phyloP scores from a whole-genome alignment of 2,329 filamentous ascomycete genomes.

The Fusarium marasasianum region DNA sequence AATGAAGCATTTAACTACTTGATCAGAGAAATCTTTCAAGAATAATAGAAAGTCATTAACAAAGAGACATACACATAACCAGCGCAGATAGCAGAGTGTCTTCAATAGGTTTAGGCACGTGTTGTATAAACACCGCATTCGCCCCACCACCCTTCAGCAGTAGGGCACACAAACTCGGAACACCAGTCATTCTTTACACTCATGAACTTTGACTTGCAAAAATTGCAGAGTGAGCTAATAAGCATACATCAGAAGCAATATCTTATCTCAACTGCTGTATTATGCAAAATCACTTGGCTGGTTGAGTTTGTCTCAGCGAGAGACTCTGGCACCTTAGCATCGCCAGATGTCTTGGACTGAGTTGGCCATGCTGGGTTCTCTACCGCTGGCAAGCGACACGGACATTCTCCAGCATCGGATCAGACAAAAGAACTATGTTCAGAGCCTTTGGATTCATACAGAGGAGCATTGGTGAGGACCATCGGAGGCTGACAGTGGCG shows the following conservation, averaged over 20 bases:
- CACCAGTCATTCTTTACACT: neutral
- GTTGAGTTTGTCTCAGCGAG: fast-evolving
- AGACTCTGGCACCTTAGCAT: neutral
- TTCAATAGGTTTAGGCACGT: neutral
- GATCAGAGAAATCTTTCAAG: too few species aligned
- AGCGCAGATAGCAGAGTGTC: neutral
- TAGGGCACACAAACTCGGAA: neutral
- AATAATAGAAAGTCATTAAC: neutral
- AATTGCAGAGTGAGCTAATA: too few species aligned
- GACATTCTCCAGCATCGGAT: too few species aligned
- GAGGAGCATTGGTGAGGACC: too few species aligned
- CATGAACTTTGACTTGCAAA: neutral
- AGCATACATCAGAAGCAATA: fast-evolving
- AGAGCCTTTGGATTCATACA: too few species aligned
- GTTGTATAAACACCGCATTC: fast-evolving
- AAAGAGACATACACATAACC: neutral
- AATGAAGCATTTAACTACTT: too few species aligned
- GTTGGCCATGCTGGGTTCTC: fast-evolving
- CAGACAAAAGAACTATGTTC: fast-evolving
- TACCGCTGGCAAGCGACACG: fast-evolving
- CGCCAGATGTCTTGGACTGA: neutral
- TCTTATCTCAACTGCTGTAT: neutral
- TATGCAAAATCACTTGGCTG: too few species aligned
- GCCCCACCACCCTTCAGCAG: neutral
- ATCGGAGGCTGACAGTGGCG: neutral